Evolutionary conservation across 768 basidiomycete genomes (phyloP).

Genomic region (Rickenella mellea): DNA sequence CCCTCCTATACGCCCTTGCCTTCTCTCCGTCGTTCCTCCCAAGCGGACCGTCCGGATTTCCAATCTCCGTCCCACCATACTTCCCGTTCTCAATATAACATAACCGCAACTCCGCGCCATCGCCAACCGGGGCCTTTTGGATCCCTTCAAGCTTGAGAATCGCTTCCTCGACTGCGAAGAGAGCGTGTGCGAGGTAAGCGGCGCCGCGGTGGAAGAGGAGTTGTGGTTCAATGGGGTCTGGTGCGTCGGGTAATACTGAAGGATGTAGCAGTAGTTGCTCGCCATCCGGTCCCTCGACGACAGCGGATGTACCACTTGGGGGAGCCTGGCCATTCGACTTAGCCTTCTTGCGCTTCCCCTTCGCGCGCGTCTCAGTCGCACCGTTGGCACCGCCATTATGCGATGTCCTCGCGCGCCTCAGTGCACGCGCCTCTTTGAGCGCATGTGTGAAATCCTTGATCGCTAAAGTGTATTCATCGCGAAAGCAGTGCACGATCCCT

Average conservation of each 20-base stretch:
- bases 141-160: constrained; percentile 66
- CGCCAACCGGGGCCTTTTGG: constrained; percentile 43
- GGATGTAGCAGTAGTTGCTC: constrained; percentile 54
- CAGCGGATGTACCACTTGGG: constrained; percentile 51
- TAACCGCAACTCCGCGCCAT: constrained; percentile 69
- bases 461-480: constrained; percentile 70
- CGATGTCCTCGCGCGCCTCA: constrained; percentile 52
- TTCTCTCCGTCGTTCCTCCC: constrained; percentile 52
- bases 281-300: constrained; percentile 37
- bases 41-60: constrained; percentile 70
- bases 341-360: constrained; percentile 43
- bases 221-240: constrained; percentile 82
- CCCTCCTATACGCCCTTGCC: constrained; percentile 50
- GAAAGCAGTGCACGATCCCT: constrained; percentile 85
- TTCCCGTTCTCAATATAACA: constrained; percentile 67
- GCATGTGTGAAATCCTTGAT: constrained; percentile 76
- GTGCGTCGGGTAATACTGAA: constrained; percentile 66
- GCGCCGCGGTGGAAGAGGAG: constrained; percentile 77
- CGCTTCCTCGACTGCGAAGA: constrained; percentile 63
- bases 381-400: constrained; percentile 36
- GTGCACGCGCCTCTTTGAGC: constrained; percentile 64
- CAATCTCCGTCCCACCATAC: constrained; percentile 82
- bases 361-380: constrained; percentile 27
- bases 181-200: constrained; percentile 72
- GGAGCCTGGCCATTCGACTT: constrained; percentile 59